phyloP scores from a whole-genome alignment of 2,329 filamentous ascomycete species.

The Septoria linicola region DNA sequence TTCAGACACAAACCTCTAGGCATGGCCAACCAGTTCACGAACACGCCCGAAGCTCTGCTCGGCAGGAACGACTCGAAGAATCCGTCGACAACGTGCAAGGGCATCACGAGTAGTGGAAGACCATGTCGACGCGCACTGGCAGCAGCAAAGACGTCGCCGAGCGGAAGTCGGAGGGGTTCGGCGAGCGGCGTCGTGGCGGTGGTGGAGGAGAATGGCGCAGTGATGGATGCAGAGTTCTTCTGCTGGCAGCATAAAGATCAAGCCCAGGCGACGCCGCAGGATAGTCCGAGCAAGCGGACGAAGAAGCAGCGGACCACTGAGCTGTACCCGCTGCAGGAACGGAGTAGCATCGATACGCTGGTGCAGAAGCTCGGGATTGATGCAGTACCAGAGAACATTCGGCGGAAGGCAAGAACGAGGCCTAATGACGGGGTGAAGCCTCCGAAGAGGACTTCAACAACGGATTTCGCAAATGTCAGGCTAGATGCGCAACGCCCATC shows the following conservation, averaged over 20 bases:
- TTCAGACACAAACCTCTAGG: neutral
- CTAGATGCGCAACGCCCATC: neutral
- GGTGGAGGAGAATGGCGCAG: conserved; percentile 53
- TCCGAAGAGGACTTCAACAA: conserved; percentile 19
- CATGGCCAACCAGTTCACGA: conserved; percentile 21
- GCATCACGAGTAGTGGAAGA: conserved; percentile 77
- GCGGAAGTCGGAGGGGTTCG: conserved; percentile 29
- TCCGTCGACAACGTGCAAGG: conserved; percentile 79
- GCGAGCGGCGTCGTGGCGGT: conserved; percentile 42
- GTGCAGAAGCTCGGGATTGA: conserved; percentile 68
- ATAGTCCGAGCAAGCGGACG: conserved; percentile 19
- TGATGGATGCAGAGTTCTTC: conserved; percentile 63
- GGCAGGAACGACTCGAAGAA: conserved; percentile 81
- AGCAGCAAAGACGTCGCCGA: conserved; percentile 42
- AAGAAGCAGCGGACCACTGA: conserved; percentile 36
- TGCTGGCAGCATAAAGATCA: conserved; percentile 98
- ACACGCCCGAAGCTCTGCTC: conserved; percentile 70
- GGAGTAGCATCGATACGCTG: conserved; percentile 83
- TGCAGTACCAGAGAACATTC: conserved; percentile 14
- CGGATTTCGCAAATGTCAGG: conserved; percentile 18
- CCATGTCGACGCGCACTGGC: conserved; percentile 75
- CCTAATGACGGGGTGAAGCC: conserved; percentile 13
- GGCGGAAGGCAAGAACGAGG: conserved; percentile 13
- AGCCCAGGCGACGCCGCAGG: conserved; percentile 48
- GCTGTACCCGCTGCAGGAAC: conserved; percentile 59